Conservation (phyloP, 2,329 filamentous ascomycete genomes). For the Monosporascus ibericus region DNA sequence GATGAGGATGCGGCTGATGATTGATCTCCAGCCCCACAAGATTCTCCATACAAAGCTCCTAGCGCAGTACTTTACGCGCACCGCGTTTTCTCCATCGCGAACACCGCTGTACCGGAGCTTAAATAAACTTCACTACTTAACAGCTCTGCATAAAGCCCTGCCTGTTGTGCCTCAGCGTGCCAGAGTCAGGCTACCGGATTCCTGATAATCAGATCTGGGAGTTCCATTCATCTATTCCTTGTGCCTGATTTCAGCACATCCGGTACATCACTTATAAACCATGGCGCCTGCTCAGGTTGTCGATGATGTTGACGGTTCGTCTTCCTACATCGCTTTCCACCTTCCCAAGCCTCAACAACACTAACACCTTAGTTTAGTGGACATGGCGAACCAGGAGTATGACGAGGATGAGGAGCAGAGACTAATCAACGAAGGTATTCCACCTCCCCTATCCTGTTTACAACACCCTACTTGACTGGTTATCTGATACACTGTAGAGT, state of each 20-base stretch:
- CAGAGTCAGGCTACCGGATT: too few relatives aligned
- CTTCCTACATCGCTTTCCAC: background rate
- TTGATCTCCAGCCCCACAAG: background rate
- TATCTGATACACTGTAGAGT: conserved; percentile 53
- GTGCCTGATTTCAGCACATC: background rate
- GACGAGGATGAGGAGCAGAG: conserved; percentile 72
- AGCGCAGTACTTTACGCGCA: conserved; percentile 21
- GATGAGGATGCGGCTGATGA: background rate
- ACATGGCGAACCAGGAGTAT: conserved; percentile 55
- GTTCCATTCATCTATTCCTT: too few relatives aligned
- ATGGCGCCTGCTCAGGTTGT: conserved; percentile 44
- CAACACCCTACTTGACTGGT: background rate
- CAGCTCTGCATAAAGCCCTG: background rate
- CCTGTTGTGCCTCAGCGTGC: too few relatives aligned
- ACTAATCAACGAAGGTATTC: conserved; percentile 81
- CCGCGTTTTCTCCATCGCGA: conserved; percentile 13
- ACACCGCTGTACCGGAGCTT: background rate
- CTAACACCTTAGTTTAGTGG: conserved; percentile 30
- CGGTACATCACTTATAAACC: conserved; percentile 4
- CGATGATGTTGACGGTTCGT: conserved; percentile 45
- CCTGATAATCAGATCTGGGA: too few relatives aligned
- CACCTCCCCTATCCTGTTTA: background rate
- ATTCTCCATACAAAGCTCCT: background rate
- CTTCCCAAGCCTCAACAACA: background rate
- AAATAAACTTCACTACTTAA: conserved; percentile 1